Base-by-base conservation (phyloP, 2,329 filamentous ascomycete genomes). In the Stromatinia cepivora region DNA sequence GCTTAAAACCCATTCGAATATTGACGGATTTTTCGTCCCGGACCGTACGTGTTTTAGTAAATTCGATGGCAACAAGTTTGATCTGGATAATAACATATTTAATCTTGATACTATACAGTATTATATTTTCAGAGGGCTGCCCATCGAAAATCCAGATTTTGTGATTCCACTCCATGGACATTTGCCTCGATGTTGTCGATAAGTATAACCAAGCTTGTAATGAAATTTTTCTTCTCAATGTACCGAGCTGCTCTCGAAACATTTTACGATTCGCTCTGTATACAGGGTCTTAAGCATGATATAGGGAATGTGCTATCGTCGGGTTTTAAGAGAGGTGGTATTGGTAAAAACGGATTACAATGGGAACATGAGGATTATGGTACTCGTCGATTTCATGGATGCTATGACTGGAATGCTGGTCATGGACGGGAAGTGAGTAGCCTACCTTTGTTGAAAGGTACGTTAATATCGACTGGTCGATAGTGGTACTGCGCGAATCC, bases 141-240 rank as follows among this genome's bases (percentile, higher is more conserved):
- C n/a, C 25, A 31, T 15, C 45, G 31, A 31, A 20, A 46, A 8
- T 31, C 20, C 28, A 22, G 61, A 64, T 52, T 31, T 64, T 48
- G 25, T 64, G 20, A 20, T 64, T 53, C 61, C 61, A 10, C 28
- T 64, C n/a, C 61, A 64, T 46, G 61, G 42, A 11, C 22, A n/a
- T 34, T 15, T 64, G 61, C 42, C 45, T 64, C 20, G 61, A 25
- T 22, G 28, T 64, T 52, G 36, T 64, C 25, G 48, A 53, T 50
- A 36, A 15, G 36, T 48, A 25, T 34, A 48, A 39, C 4, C 34
- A 46, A 48, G n/a, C 28, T 22, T 15, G 34, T 17, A 61, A 61
- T 31, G 39, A 28, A 17, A 20, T 17, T 17, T 25, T n/a, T 39
- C 34, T 34, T 20, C 15, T 9, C 20, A n/a, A 34, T 13, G 22